Conservation (phyloP, 257 asterid species). For the Lantana camara region DNA sequence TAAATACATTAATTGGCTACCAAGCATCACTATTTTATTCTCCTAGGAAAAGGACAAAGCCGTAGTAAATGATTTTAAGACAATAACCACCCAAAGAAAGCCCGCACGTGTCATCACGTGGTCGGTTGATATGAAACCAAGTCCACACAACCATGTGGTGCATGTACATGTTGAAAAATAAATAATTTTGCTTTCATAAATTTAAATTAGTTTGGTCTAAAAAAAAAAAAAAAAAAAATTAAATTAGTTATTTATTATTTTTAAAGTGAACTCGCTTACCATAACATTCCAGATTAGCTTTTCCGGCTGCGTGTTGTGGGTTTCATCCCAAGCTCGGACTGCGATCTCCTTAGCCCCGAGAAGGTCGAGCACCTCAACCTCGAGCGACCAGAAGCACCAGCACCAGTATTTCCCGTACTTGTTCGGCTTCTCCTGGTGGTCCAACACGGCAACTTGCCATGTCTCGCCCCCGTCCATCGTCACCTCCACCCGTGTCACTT, state of each 20-base stretch:
- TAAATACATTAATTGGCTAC: not conserved
- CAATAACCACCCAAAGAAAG: not conserved
- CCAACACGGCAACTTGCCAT: conserved; percentile 64
- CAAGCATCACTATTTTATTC: no score
- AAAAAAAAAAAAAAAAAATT: no score
- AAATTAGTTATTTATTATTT: no score
- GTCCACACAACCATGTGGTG: no score
- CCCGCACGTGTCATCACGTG: conserved; percentile 28
- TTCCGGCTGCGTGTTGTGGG: conserved; percentile 90
- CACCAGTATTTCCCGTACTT: conserved; percentile 93
- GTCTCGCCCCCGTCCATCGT: conserved; percentile 89
- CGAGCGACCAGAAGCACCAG: conserved; percentile 95
- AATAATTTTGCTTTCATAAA: no score
- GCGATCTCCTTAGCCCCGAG: conserved; percentile 84
- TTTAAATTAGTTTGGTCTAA: no score
- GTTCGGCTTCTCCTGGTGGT: conserved; percentile 71
- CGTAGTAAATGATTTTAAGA: not conserved
- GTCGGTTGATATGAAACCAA: not conserved
- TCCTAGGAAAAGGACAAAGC: no score
- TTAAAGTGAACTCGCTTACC: conserved; percentile 47
- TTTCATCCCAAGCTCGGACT: conserved; percentile 92
- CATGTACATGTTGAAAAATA: no score
- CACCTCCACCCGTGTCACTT: conserved; percentile 89
- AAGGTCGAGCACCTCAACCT: conserved; percentile 84
- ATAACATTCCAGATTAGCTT: conserved; percentile 91